Evolutionary conservation across 306 rosid genomes (phyloP), one percentile per base, ranked within the genome.

Genomic region (Quercus agrifolia): DNA sequence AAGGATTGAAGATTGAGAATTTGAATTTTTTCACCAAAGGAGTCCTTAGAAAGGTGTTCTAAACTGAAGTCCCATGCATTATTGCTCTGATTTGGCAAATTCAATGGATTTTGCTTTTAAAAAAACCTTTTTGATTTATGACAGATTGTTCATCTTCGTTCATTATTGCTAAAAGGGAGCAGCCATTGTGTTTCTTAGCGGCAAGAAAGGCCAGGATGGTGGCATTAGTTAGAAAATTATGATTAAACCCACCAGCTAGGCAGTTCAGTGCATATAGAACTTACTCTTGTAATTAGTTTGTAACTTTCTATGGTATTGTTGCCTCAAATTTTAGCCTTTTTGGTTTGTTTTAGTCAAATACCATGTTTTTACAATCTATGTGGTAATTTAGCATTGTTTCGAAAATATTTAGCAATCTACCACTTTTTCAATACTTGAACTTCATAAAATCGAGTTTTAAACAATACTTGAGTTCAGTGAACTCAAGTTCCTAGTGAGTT

Each of bases 1-100:
- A 0, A 88, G 80, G 81, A 87, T 81, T 35, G 90, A 82, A 85
- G 81, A 79, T 81, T 87, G 78, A 88, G 70, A 25, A 30, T 4
- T 17, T 23, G 67, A 74, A 54, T 56, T 33, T 63, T 46, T 62
- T 56, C 25, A 23, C 38, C 25, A 49, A n/a, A 9, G 54, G 51
- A 12, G 49, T 38, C 17, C 28, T 19, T 12, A 8, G 20, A 52
- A 56, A 18, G 30, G 23, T 31, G 20, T 23, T 14, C 14, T 11
- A 11, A 35, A 31, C 54, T 30, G 4, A n/a, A 17, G 49, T 13
- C 14, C 23, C 54, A 1, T 56, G 5, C 57, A 56, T 41, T 21
- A 56, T 17, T 33, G 46, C n/a, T 4, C 20, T 20, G 49, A 12
- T 19, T 12, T 9, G 20, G 51, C 51, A 72, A 21, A 17, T 4